A percentile compares a stretch with the other conserved stretches of the same genome.
Conservation (phyloP, 192 early-diverging fungal species). For the Gonapodya prolifera region DNA sequence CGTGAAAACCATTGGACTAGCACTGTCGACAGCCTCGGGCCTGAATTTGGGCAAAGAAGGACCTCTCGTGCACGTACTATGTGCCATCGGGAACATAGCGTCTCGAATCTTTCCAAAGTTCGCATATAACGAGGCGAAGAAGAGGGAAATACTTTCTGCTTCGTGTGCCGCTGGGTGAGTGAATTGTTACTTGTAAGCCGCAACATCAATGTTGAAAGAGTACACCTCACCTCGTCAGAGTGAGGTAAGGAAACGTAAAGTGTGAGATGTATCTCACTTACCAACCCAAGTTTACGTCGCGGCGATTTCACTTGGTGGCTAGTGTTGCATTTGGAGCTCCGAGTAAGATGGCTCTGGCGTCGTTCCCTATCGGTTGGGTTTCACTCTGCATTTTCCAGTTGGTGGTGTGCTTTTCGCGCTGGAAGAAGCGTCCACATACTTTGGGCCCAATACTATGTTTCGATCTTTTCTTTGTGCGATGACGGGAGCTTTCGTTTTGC, state of each 20-base stretch:
- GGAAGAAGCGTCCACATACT: constrained; percentile 47
- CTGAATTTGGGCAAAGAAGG: constrained; percentile 25
- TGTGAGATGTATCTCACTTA: too few species aligned
- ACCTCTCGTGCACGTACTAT: constrained; percentile 83
- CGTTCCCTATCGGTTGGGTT: constrained; percentile 96
- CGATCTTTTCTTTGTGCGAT: constrained; percentile 90
- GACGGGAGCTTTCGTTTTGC: constrained; percentile 69
- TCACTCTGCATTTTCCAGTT: constrained; percentile 67
- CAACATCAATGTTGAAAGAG: background rate
- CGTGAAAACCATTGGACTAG: constrained; percentile 83
- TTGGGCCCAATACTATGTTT: constrained; percentile 89
- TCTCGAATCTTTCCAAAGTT: constrained; percentile 87
- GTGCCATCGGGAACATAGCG: constrained; percentile 80
- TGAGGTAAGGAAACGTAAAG: background rate
- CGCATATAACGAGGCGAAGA: constrained; percentile 81
- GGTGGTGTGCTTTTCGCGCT: constrained; percentile 90
- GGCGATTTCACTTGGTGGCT: too few species aligned
- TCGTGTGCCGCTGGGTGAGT: constrained; percentile 67
- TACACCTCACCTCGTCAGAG: background rate
- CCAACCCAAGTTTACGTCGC: too few species aligned
- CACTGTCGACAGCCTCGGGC: constrained; percentile 2
- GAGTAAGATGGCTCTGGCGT: too few species aligned
- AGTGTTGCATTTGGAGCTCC: background rate
- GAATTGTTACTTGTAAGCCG: background rate
- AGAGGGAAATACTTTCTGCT: constrained; percentile 86